A percentile compares a stretch with the other conserved stretches of the same genome.
Evolutionary conservation across 352 stramenopile species (phyloP).

Genomic region (Pythium pectinolyticum): DNA sequence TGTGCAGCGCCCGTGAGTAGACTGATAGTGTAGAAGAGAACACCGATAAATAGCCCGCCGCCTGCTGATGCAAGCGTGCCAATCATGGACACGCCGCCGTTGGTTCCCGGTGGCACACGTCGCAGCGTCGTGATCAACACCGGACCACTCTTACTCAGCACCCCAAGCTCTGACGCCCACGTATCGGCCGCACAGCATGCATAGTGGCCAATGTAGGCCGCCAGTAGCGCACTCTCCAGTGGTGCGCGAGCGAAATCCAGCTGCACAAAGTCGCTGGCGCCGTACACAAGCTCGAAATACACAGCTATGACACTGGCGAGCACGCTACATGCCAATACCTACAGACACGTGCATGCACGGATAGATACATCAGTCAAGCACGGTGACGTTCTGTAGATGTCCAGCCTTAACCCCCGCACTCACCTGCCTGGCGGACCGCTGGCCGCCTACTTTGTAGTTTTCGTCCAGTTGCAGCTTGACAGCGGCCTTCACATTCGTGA

Average conservation of each 20-base stretch:
- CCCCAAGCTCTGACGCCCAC: constrained; percentile 94
- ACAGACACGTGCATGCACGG: not conserved
- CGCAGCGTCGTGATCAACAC: constrained; percentile 84
- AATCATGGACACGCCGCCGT: constrained; percentile 90
- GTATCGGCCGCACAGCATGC: constrained; percentile 93
- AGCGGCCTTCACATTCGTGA: constrained; percentile 70
- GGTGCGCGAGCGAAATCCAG: constrained; percentile 44
- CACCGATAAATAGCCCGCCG: constrained; percentile 88
- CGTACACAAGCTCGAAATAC: constrained; percentile 40
- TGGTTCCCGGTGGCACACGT: constrained; percentile 90
- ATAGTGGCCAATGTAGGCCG: constrained; percentile 91
- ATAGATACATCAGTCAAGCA: too few relatives aligned
- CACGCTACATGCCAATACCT: constrained; percentile 84
- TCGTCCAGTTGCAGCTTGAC: constrained; percentile 64
- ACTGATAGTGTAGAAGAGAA: constrained; percentile 58
- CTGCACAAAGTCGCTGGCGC: constrained; percentile 34
- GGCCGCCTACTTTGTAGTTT: constrained; percentile 79
- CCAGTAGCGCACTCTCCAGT: constrained; percentile 47
- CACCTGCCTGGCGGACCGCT: constrained; percentile 65
- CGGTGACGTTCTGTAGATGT: too few relatives aligned
- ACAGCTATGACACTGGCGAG: constrained; percentile 68
- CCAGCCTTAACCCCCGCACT: too few relatives aligned
- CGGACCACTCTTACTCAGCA: constrained; percentile 76
- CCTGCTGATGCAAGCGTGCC: constrained; percentile 79
- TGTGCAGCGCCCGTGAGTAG: constrained; percentile 43